phyloP scores from a whole-genome alignment of 352 stramenopile species.

The Phytophthora fragariaefolia region DNA sequence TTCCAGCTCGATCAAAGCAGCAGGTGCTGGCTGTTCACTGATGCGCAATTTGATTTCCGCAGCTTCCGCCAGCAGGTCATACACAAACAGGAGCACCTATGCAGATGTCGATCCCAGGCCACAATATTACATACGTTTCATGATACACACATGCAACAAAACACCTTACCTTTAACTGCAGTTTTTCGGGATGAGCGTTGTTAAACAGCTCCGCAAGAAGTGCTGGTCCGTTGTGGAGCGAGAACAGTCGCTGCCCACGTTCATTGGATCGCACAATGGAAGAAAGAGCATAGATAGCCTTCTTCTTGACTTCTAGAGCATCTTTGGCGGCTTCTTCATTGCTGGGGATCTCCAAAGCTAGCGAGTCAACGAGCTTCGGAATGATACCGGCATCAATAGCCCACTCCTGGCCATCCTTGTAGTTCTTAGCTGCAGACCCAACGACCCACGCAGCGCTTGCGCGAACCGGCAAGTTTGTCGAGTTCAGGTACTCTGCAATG shows the following conservation, averaged over 20 bases:
- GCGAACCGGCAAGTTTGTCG: slow-evolving; percentile 67
- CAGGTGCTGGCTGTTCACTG: slow-evolving; percentile 6
- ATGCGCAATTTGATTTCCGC: slow-evolving; percentile 22
- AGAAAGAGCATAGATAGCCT: slow-evolving; percentile 80
- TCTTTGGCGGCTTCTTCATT: slow-evolving; percentile 25
- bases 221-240: slow-evolving; percentile 49
- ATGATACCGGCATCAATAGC: slow-evolving; percentile 76
- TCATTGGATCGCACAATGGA: slow-evolving; percentile 73
- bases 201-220: slow-evolving; percentile 53
- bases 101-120: background rate
- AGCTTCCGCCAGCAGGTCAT: slow-evolving; percentile 69
- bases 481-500: slow-evolving; percentile 76
- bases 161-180: slow-evolving; percentile 71
- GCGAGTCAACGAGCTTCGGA: slow-evolving; percentile 68
- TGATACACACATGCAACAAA: slow-evolving; percentile 2
- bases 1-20: slow-evolving; percentile 57
- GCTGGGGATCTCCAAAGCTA: slow-evolving; percentile 46
- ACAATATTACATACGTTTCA: slow-evolving; percentile 6
- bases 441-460: slow-evolving; percentile 73
- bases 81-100: slow-evolving; percentile 68
- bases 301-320: slow-evolving; percentile 84
- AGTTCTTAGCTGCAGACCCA: slow-evolving; percentile 84
- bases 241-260: slow-evolving; percentile 72
- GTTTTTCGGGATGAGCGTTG: slow-evolving; percentile 42
- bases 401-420: slow-evolving; percentile 83